A percentile compares a stretch with the other conserved stretches of the same genome.
These are phyloP conservation scores for Rhodocollybia butyracea DNA, from an alignment of 768 basidiomycete species.

Conservation along the genomic window DNA sequence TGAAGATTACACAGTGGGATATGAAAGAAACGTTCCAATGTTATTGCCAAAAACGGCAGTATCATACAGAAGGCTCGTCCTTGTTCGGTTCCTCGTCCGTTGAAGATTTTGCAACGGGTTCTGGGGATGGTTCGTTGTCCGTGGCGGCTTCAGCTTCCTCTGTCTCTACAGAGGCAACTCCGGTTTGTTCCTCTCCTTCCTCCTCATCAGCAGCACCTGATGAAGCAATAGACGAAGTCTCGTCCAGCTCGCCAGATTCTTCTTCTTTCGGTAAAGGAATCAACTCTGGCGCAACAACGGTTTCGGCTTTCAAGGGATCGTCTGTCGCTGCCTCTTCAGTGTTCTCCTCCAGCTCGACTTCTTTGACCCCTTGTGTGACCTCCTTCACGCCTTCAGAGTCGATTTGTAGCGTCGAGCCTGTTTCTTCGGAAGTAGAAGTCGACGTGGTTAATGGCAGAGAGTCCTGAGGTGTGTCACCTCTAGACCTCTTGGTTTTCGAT, in stretches of 20 bases:
- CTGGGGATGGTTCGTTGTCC: neutral
- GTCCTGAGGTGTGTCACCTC: constrained; percentile 32
- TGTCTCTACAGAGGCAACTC: neutral
- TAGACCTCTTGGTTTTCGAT: constrained; percentile 40
- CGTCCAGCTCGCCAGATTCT: constrained; percentile 2
- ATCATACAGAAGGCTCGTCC: neutral
- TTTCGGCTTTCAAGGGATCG: neutral
- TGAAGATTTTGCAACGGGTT: neutral
- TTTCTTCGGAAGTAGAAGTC: neutral
- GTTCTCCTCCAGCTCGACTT: constrained; percentile 58
- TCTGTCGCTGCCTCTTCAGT: neutral
- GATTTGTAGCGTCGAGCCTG: constrained; percentile 19
- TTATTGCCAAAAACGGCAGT: neutral
- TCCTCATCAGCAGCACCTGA: neutral
- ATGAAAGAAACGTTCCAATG: no score
- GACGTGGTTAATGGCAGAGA: constrained; percentile 21
- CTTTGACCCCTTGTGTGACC: constrained; percentile 66
- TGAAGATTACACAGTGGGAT: neutral
- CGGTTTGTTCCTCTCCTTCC: neutral
- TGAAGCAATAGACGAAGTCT: constrained; percentile 4
- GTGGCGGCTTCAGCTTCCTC: neutral
- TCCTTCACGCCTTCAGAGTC: constrained; percentile 60
- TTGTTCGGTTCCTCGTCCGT: neutral
- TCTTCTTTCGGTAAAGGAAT: constrained; percentile 5
- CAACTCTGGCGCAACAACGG: neutral